These are phyloP conservation scores for Cryphonectria japonica DNA, from an alignment of 2,329 filamentous ascomycete genomes.

Conservation along the genomic window DNA sequence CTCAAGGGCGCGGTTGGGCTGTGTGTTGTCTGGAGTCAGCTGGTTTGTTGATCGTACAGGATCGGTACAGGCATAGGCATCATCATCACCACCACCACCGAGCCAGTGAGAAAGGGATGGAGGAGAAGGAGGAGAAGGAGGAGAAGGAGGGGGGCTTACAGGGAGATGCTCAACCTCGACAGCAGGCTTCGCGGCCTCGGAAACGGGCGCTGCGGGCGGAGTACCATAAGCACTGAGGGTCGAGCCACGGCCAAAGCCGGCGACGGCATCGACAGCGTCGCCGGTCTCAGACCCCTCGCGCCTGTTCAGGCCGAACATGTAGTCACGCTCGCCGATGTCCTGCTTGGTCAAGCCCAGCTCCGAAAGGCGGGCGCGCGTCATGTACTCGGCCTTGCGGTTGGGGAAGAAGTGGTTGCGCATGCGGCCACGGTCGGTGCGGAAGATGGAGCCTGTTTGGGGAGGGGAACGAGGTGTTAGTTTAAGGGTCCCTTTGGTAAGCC, in stretches of 20 bases:
- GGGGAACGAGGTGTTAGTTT: neutral
- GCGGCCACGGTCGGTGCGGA: conserved; percentile 40
- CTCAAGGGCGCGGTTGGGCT: conserved; percentile 42
- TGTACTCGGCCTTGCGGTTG: conserved; percentile 41
- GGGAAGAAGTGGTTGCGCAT: conserved; percentile 45
- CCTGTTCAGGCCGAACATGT: conserved; percentile 32
- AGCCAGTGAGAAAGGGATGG: conserved; percentile 1
- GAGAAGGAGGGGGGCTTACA: conserved; percentile 22
- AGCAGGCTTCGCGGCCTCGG: conserved; percentile 16
- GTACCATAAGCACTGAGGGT: neutral
- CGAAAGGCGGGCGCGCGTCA: conserved; percentile 38
- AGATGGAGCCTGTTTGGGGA: conserved; percentile 36
- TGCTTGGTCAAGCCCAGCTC: conserved; percentile 37
- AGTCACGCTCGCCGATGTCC: conserved; percentile 39
- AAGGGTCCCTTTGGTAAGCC: neutral
- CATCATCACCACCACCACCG: neutral
- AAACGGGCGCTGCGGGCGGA: neutral
- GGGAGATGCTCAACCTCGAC: conserved; percentile 28
- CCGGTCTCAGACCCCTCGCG: conserved; percentile 12
- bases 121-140: too few relatives aligned
- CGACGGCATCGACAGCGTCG: conserved; percentile 26
- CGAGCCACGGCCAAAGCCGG: conserved; percentile 16
- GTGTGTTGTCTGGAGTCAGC: conserved; percentile 31
- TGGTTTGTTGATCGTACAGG: neutral
- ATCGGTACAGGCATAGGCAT: too few relatives aligned